phyloP scores from a whole-genome alignment of 345 rosid species.

The Microcos paniculata region DNA sequence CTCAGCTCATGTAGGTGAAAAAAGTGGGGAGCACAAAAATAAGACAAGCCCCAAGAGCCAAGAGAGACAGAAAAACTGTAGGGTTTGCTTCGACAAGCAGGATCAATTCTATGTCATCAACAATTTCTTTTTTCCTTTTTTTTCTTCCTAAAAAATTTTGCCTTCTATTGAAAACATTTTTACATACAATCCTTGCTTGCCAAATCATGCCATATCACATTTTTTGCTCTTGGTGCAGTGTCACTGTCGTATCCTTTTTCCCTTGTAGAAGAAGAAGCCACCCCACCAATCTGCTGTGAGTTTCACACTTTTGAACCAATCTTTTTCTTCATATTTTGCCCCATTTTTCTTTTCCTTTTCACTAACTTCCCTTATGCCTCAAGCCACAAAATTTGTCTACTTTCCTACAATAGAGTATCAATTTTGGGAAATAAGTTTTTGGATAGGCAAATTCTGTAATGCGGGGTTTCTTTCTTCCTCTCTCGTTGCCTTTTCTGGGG shows the following conservation, averaged over 20 bases:
- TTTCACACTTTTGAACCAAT: conserved; percentile 42
- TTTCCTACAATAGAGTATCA: neutral
- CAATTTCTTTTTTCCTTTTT: neutral
- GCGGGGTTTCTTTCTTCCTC: neutral
- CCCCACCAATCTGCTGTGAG: conserved; percentile 55
- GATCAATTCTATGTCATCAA: neutral
- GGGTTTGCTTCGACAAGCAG: conserved; percentile 43
- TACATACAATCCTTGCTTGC: conserved; percentile 31
- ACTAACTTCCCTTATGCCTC: conserved; percentile 33
- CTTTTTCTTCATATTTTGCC: neutral
- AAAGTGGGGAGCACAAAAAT: neutral
- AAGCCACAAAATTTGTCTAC: conserved; percentile 24
- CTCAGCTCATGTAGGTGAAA: conserved; percentile 35
- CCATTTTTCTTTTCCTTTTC: neutral
- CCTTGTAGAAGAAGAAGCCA: conserved; percentile 59
- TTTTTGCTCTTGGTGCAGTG: conserved; percentile 51
- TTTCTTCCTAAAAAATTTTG: too few relatives aligned
- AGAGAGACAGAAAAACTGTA: conserved; percentile 18
- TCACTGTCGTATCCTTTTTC: conserved; percentile 51
- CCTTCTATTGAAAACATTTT: neutral
- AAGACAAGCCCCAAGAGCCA: conserved; percentile 8
- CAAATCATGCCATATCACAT: conserved; percentile 40
- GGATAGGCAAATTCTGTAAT: neutral
- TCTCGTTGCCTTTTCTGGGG: conserved; percentile 19
- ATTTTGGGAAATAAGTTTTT: neutral